phyloP scores from a whole-genome alignment of 805 yeast genomes.

The Wickerhamiella galacta region DNA sequence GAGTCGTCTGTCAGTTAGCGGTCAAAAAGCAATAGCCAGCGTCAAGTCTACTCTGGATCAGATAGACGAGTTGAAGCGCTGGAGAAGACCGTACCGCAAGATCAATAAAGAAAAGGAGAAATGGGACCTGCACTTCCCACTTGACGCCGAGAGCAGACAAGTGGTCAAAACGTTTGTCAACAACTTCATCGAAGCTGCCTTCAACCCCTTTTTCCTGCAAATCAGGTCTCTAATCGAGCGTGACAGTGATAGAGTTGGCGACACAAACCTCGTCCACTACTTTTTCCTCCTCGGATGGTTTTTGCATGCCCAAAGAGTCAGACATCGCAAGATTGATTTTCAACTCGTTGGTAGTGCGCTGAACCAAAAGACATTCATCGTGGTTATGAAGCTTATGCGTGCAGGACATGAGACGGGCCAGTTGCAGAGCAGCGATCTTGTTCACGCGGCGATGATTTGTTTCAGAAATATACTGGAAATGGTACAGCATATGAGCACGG shows the following conservation, averaged over 20 bases:
- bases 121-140: constrained; percentile 15
- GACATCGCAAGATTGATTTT: constrained; percentile 17
- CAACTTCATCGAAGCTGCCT: constrained; percentile 56
- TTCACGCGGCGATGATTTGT: constrained; percentile 54
- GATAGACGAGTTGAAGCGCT: constrained; percentile 51
- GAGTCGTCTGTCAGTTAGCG: constrained; percentile 46
- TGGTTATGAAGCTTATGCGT: constrained; percentile 31
- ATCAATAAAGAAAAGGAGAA: constrained; percentile 9
- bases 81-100: constrained; percentile 30
- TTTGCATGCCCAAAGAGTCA: constrained; percentile 40
- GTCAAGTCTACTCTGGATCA: constrained; percentile 39
- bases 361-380: constrained; percentile 41
- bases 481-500: constrained; percentile 27
- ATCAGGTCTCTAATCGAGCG: constrained; percentile 33
- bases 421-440: constrained; percentile 34
- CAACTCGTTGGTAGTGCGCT: constrained; percentile 28
- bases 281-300: constrained; percentile 61
- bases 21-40: constrained; percentile 45
- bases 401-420: constrained; percentile 21
- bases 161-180: constrained; percentile 31
- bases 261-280: constrained; percentile 27
- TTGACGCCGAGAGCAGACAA: constrained; percentile 16
- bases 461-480: constrained; percentile 44
- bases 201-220: constrained; percentile 44
- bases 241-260: constrained; percentile 22